Evolutionary conservation across 164 flowering plant species (phyloP).

Genomic region (Vitis amurensis): DNA sequence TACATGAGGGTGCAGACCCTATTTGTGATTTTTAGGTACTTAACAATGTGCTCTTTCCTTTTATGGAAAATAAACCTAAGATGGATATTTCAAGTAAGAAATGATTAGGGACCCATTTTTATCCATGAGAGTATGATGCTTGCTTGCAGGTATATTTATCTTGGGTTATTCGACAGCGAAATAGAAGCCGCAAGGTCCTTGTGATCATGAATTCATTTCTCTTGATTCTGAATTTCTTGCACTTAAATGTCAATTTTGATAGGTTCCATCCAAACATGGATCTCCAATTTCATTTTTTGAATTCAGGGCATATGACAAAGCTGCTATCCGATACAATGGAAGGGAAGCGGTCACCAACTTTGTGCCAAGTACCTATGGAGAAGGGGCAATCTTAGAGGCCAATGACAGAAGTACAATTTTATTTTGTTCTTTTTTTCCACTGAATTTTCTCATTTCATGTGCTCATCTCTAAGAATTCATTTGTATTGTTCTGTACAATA

Average conservation of each 20-base stretch:
- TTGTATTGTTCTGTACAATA: neutral
- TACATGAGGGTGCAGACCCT: no score
- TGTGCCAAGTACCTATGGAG: slow-evolving; percentile 54
- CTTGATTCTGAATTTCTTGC: slow-evolving; percentile 4
- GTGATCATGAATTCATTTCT: slow-evolving; percentile 34
- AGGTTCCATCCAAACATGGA: slow-evolving; percentile 19
- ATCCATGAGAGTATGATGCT: slow-evolving; percentile 29
- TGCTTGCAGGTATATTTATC: slow-evolving; percentile 85
- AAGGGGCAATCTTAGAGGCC: slow-evolving; percentile 29
- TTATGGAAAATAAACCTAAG: no score
- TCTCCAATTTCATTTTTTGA: slow-evolving; percentile 29
- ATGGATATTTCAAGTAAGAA: neutral
- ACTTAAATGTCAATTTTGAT: neutral
- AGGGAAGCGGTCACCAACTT: slow-evolving; percentile 78
- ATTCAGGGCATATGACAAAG: slow-evolving; percentile 79
- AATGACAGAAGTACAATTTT: slow-evolving; percentile 33
- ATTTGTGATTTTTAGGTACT: no score
- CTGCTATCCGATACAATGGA: slow-evolving; percentile 68
- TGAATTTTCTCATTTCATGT: neutral
- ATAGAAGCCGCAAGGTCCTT: slow-evolving; percentile 90
- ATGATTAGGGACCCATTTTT: slow-evolving; percentile 10
- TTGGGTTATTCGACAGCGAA: slow-evolving; percentile 88
- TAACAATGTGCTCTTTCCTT: no score
- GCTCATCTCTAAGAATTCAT: neutral
- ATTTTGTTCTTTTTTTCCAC: neutral